Evolutionary conservation across 2,329 filamentous ascomycete genomes (phyloP), one percentile per base, ranked within the genome.

Genomic region (Ceratocystis colombiana): DNA sequence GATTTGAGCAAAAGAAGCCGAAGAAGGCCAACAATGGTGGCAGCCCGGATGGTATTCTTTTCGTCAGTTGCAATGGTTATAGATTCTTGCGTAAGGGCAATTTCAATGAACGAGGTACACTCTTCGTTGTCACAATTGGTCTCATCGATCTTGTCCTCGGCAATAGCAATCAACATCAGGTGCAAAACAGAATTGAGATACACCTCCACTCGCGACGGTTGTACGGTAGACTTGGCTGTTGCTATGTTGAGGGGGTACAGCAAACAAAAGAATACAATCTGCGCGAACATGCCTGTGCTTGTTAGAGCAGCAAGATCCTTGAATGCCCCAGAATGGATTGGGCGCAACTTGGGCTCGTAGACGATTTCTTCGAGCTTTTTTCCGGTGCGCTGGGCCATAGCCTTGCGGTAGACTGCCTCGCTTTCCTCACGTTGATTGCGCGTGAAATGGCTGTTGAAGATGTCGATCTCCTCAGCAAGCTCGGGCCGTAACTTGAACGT

Each of bases 341-440:
- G 82, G 20, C 86, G 85, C 61, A 96, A 80, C 71, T 86, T 90
- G 0, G 95, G 92, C 75, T 97, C 93, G 73, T 90, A 96, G 1
- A 97, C 91, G 68, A 97, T 86, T 65, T 96, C 91, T 50, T 90
- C 85, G 1, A 83, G 78, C 55, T 86, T 80, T 73, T 92, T 91
- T 20, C 92, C 91, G 0, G 88, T 90, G 76, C 89, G 91, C 77
- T 91, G 91, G 10, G 91, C 89, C 79, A 94, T 86, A 79, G 89
- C 88, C 72, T 88, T 87, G 71, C 88, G 90, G 77, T 94, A 96
- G 2, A 91, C 88, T 70, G 84, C 86, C 75, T 99, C 94, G 0
- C 93, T 90, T 74, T 99, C 94, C 73, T 99, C 94, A 63, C 94
- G 85, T 74, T 97, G 93, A 72, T 99, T 99, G 73, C 96, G 96